Evolutionary conservation across 2,329 filamentous ascomycete genomes (phyloP), one percentile per base, ranked within the genome.

Genomic region (Pseudofabraea citricarpa): DNA sequence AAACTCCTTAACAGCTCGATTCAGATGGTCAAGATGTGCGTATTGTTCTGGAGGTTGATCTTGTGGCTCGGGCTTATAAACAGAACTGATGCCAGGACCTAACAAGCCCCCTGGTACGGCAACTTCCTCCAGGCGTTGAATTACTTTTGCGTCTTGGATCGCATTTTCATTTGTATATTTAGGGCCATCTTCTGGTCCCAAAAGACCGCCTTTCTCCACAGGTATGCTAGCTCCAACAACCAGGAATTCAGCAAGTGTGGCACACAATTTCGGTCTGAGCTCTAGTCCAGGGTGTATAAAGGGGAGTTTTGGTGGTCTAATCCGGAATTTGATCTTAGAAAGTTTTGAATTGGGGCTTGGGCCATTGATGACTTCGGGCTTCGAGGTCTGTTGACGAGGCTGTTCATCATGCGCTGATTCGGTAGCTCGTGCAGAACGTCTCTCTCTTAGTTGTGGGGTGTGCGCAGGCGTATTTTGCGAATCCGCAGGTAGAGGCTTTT

Each of bases 1-100:
- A 55, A 97, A 91, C 54, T 90, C 85, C 10, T 84, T 60, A 46
- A 86, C 83, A 48, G 95, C 90, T 36, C 83, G 83, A 36, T 86
- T 73, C 41, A 97, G 74, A 60, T 97, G 87, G 58, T 97, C 90
- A 58, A 81, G 77, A 54, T 94, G 90, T n/a, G 85, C 82, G 72
- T 88, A 97, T 57, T 93, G 88, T 41, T 77, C 75, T 0, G 81
- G 77, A 0, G 87, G 87, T 44, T 87, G 82, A 47, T 69, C 70
- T 23, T 76, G 74, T 10, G 80, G 72, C 50, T 93, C 87, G 0
- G 87, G 86, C 15, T 82, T 74, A 54, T 87, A 93, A 19, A 84
- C 68, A 2, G 82, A 83, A 59, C 87, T 91, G 47, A 75, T 73
- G 47, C 81, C 79, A 42, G 74, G 69, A 40, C 85, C 89, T 21